Evolutionary conservation across 345 rosid genomes (phyloP).

Genomic region (Anacardium occidentale): DNA sequence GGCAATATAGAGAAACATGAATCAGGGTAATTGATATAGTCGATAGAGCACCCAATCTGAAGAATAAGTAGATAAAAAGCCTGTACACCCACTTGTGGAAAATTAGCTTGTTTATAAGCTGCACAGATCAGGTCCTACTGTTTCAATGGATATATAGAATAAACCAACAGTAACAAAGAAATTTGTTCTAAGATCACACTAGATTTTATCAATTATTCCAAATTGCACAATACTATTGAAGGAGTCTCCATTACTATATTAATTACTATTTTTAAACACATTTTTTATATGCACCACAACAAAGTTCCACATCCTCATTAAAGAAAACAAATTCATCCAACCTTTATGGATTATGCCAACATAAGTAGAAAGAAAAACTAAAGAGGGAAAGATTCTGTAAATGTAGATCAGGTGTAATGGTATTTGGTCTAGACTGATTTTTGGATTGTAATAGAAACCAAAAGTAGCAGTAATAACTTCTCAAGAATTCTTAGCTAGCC

Average conservation of each 20-base stretch:
- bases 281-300: background rate
- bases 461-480: background rate
- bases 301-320: background rate
- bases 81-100: background rate
- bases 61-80: background rate
- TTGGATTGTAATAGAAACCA: background rate
- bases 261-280: background rate
- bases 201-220: background rate
- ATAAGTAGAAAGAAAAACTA: background rate
- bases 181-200: background rate
- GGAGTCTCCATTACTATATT: background rate
- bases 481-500: background rate
- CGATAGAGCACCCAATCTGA: background rate
- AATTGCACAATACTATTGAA: background rate
- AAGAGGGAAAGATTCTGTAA: background rate
- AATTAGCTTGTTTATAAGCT: background rate
- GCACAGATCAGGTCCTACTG: background rate
- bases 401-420: background rate
- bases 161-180: conserved; percentile 5
- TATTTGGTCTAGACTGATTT: background rate
- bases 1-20: background rate
- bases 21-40: background rate
- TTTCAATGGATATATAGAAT: background rate
- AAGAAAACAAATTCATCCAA: background rate
- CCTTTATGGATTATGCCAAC: background rate